A percentile compares a stretch with the other conserved stretches of the same genome.
These are phyloP conservation scores for Trametes cubensis DNA, from an alignment of 768 basidiomycete genomes.

Conservation along the genomic window DNA sequence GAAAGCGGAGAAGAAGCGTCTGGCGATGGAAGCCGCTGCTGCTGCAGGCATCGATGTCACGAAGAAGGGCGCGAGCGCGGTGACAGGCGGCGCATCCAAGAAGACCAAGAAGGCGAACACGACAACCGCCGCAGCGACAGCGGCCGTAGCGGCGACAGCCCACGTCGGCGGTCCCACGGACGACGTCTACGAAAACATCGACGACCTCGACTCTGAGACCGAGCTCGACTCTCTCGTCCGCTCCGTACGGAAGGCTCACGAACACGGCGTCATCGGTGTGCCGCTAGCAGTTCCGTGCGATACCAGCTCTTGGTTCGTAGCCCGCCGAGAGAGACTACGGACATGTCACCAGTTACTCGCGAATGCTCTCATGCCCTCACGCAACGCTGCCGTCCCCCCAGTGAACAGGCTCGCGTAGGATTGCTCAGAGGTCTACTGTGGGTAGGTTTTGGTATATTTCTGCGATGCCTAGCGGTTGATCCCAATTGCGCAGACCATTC, in stretches of 20 bases:
- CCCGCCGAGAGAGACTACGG: constrained; percentile 64
- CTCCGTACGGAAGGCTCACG: constrained; percentile 57
- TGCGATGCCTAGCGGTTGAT: too few relatives aligned
- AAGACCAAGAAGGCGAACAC: constrained; percentile 63
- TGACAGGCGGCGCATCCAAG: constrained; percentile 44
- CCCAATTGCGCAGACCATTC: too few relatives aligned
- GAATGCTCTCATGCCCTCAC: constrained; percentile 34
- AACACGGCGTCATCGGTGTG: constrained; percentile 59
- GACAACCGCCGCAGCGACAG: constrained; percentile 47
- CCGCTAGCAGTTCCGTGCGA: constrained; percentile 76
- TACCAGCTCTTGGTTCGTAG: constrained; percentile 81
- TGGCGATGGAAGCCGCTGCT: constrained; percentile 70
- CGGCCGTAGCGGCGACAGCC: constrained; percentile 42
- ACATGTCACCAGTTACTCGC: constrained; percentile 40
- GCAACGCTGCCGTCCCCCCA: constrained; percentile 20
- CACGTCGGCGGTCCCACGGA: constrained; percentile 53
- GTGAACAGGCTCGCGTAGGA: constrained; percentile 9
- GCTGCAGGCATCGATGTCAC: constrained; percentile 53
- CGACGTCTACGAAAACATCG: constrained; percentile 69
- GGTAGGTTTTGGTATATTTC: too few relatives aligned
- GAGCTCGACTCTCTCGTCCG: constrained; percentile 77
- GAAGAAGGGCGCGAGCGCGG: constrained; percentile 44
- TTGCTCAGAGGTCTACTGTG: background rate
- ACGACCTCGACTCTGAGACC: constrained; percentile 82
- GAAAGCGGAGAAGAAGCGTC: constrained; percentile 79